Conservation (phyloP, 2,329 filamentous ascomycete genomes). For the Fusarium mundagurra region DNA sequence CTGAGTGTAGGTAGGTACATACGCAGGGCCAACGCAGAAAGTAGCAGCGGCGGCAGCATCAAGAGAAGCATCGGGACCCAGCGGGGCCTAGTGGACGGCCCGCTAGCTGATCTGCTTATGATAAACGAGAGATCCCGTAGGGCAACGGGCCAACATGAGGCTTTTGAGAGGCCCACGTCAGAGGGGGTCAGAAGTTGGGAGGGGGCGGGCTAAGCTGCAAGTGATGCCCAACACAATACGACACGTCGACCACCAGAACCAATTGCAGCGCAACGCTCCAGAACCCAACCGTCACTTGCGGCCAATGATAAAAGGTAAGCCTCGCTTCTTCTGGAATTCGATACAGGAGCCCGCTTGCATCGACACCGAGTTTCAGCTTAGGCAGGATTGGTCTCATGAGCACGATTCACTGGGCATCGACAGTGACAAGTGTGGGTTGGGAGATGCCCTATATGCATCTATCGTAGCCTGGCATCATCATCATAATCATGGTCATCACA, state of each 20-base stretch:
- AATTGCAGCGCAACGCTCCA: conserved; percentile 8
- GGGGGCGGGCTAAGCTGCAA: conserved; percentile 29
- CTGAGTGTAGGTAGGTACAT: neutral
- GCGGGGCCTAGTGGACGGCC: conserved; percentile 14
- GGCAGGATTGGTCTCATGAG: conserved; percentile 18
- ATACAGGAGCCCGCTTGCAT: conserved; percentile 12
- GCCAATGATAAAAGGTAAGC: conserved; percentile 30
- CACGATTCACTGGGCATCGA: conserved; percentile 32
- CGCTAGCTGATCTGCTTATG: conserved; percentile 27
- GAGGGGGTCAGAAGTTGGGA: conserved; percentile 6
- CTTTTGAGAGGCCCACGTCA: conserved; percentile 24
- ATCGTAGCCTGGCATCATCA: neutral
- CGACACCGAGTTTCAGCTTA: conserved; percentile 26
- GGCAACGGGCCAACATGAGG: conserved; percentile 20
- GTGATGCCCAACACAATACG: conserved; percentile 31
- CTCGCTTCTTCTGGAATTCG: conserved; percentile 25
- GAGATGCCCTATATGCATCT: conserved; percentile 33
- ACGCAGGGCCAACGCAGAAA: conserved; percentile 1
- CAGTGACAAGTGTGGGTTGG: conserved; percentile 26
- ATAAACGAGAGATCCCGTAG: conserved; percentile 21
- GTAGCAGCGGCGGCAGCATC: neutral
- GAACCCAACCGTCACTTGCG: conserved; percentile 18
- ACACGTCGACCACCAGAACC: conserved; percentile 21
- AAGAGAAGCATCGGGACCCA: conserved; percentile 3
- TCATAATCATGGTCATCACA: neutral